phyloP scores from a whole-genome alignment of 371 early-diverging fungal species.

The Mucor irregularis region DNA sequence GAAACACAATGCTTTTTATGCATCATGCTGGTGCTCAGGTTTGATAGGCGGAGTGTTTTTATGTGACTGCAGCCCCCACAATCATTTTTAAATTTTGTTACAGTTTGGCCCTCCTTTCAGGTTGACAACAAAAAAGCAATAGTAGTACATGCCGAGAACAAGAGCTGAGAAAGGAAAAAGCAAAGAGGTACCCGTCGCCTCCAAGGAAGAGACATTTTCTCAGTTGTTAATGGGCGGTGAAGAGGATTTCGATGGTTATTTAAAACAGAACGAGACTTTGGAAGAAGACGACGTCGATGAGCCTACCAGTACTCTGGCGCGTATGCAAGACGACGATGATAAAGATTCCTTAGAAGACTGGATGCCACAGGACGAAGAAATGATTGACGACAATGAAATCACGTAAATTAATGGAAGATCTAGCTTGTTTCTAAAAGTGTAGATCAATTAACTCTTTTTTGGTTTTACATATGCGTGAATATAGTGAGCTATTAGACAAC shows the following conservation, averaged over 20 bases:
- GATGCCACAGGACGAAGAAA: constrained; percentile 1
- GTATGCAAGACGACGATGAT: constrained; percentile 8
- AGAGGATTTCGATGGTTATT: not conserved
- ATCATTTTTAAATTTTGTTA: too few relatives aligned
- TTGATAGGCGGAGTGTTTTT: too few relatives aligned
- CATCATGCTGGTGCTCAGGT: too few relatives aligned
- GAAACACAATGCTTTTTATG: too few relatives aligned
- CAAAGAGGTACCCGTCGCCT: not conserved
- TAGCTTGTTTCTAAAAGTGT: not conserved
- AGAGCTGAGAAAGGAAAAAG: not conserved
- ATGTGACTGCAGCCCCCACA: too few relatives aligned
- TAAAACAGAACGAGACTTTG: not conserved
- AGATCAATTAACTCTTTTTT: too few relatives aligned
- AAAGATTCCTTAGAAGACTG: constrained; percentile 16
- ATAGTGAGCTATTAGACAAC: constrained; percentile 13
- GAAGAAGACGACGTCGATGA: not conserved
- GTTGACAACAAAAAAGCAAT: too few relatives aligned
- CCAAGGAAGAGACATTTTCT: not conserved
- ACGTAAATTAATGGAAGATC: constrained; percentile 8
- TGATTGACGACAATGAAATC: constrained; percentile 20
- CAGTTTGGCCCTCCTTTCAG: too few relatives aligned
- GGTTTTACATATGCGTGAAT: not conserved
- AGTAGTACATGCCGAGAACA: not conserved
- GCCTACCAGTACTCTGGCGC: not conserved
- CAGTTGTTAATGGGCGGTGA: not conserved